Evolutionary conservation across 2,329 filamentous ascomycete genomes (phyloP), one percentile per base, ranked within the genome.

Genomic region (Chaetomiaceae sp.): DNA sequence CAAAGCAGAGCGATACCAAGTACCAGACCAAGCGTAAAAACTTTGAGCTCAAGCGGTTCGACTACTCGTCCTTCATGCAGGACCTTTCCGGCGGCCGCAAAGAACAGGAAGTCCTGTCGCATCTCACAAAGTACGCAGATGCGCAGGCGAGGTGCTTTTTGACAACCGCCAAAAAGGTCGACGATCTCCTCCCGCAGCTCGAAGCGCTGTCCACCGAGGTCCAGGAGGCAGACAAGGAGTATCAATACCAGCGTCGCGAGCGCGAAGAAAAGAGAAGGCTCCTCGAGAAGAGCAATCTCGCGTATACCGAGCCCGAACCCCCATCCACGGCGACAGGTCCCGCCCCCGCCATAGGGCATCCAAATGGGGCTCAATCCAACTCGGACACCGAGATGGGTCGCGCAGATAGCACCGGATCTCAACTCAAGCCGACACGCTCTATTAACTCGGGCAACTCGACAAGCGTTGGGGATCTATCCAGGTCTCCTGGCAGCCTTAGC

Each of bases 41-140:
- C 60, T 99, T 99, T 63, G 93, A 99, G 72, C 78, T 99, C 51
- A 96, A 95, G 72, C 85, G 95, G 9, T 99, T 99, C 63, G 95
- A 99, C 68, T 99, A 99, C 67, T 97, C 92, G 3, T 96, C 89
- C 13, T 99, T 97, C 65, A 95, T 99, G 88, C 92, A 97, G 63
- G 93, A 99, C 72, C 77, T 99, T n/a, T 93, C 97, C 57, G 93
- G 93, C 25, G 93, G 93, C n/a, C 85, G 93, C 56, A 99, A 97
- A 67, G 93, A 99, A 63, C 93, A 97, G 64, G 93, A 99, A 66
- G 88, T 99, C 4, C 71, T 99, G 25, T 97, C 92, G 1, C 88
- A 96, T 65, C 76, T 99, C 27, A 99, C 93, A 2, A 92, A 86
- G 65, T 99, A 91, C 66, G 95, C 95, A 9, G 90, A 95, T 65